Evolutionary conservation across 2,329 filamentous ascomycete genomes (phyloP).

Genomic region (Cercospora berteroae): DNA sequence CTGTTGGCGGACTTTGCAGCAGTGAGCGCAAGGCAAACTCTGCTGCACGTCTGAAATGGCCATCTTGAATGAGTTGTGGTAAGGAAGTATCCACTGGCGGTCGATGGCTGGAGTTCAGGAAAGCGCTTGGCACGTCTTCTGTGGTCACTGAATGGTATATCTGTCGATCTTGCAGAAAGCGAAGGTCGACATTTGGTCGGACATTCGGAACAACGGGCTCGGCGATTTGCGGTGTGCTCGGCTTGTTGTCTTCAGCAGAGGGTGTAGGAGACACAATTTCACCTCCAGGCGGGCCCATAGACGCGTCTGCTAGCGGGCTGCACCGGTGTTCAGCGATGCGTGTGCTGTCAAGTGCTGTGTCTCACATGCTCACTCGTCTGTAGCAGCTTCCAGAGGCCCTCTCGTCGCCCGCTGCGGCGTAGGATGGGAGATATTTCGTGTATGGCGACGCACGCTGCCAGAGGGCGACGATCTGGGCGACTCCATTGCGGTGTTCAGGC

Average conservation of each 20-base stretch:
- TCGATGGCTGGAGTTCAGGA: slow-evolving; percentile 66
- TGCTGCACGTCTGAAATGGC: slow-evolving; percentile 69
- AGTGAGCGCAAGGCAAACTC: slow-evolving; percentile 44
- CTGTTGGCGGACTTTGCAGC: slow-evolving; percentile 49
- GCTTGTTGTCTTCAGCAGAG: slow-evolving; percentile 3
- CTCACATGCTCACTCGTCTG: slow-evolving; percentile 62
- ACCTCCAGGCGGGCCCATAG: slow-evolving; percentile 21
- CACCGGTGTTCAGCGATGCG: slow-evolving; percentile 24
- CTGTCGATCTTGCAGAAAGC: slow-evolving; percentile 73
- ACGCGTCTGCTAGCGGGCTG: slow-evolving; percentile 30
- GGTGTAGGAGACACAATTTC: neutral
- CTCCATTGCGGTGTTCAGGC: slow-evolving; percentile 23
- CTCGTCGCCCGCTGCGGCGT: slow-evolving; percentile 68
- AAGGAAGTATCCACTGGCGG: slow-evolving; percentile 65
- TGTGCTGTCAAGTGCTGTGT: neutral
- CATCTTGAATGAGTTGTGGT: slow-evolving; percentile 63
- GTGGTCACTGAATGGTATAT: slow-evolving; percentile 78
- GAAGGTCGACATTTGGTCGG: slow-evolving; percentile 62
- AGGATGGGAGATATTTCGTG: slow-evolving; percentile 34
- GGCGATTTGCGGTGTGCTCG: slow-evolving; percentile 14
- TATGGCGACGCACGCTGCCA: slow-evolving; percentile 33
- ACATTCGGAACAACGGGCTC: slow-evolving; percentile 18
- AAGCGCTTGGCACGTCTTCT: slow-evolving; percentile 61
- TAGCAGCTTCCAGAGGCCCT: slow-evolving; percentile 66
- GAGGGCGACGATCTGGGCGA: slow-evolving; percentile 29